Evolutionary conservation across 2,329 filamentous ascomycete species (phyloP), one percentile per base, ranked within the genome.

Genomic region (Pseudogymnoascus sp.): DNA sequence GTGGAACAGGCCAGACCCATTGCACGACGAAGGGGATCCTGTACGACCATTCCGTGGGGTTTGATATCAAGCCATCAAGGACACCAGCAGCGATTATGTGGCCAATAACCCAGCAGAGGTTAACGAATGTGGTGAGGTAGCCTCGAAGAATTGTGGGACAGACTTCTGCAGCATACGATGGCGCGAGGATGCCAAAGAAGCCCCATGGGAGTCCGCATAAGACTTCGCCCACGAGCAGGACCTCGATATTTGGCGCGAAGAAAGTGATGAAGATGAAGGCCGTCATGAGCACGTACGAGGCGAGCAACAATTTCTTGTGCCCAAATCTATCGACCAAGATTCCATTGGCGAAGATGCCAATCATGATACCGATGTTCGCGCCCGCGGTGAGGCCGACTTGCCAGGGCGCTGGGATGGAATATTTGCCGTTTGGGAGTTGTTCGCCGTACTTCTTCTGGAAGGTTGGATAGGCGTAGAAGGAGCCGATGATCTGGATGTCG

Each of bases 401-500:
- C 74, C 74, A 75, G 2, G 65, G 36, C 1, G 73, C 73, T 6
- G 72, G 54, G 37, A 75, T 64, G 1, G 65, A 66, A 60, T 72
- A 72, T 1, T 68, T 70, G 2, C 73, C 75, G 63, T 77, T 66
- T 5, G 67, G 41, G 6, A 69, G 57, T 6, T 68, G 63, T 5
- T 70, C 63, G 10, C 77, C 77, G 64, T 77, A 80, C 66, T 70
- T 76, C 69, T 66, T 71, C 19, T 69, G 73, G 68, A 72, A 77
- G 68, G 64, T 68, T 5, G 67, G 75, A 72, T 71, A 64, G 36
- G 66, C 64, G 65, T 69, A 93, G 73, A 95, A 92, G 76, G 93
- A 93, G 79, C 88, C n/a, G 71, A 95, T 85, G 63, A 96, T 79
- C 71, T 85, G 87, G 65, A 95, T 81, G 73, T 96, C 91, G 78